Evolutionary conservation across 306 rosid genomes (phyloP).

Genomic region (Lathyrus tuberosus): DNA sequence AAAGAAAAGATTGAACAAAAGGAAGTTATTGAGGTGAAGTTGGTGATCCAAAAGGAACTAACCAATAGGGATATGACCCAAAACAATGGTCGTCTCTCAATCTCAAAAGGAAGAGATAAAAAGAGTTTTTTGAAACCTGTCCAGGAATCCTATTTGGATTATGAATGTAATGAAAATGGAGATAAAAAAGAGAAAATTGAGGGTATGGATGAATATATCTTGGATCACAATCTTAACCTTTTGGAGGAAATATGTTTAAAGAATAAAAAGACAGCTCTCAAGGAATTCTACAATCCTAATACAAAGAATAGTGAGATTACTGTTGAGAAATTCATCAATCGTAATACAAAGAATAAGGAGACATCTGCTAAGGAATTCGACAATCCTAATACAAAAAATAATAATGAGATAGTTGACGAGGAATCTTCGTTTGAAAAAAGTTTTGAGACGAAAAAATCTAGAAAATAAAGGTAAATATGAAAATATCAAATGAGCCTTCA

Average conservation of each 20-base stretch:
- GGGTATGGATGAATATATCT: not conserved
- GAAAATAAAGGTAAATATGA: not conserved
- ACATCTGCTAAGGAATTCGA: no score
- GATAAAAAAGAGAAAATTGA: no score
- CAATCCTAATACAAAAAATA: no score
- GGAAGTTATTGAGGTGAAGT: not conserved
- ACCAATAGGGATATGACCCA: not conserved
- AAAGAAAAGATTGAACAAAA: slow-evolving; percentile 5
- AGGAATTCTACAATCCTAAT: not conserved
- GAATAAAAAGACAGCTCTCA: no score
- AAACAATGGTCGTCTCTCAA: not conserved
- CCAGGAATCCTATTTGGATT: not conserved
- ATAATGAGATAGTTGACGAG: no score
- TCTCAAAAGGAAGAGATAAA: not conserved
- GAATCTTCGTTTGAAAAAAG: no score
- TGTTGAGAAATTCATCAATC: not conserved
- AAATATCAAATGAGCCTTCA: not conserved
- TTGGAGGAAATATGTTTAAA: no score
- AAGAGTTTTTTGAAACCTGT: not conserved
- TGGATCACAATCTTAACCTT: not conserved
- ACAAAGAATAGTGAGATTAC: not conserved
- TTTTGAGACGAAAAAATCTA: not conserved
- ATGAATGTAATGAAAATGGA: not conserved
- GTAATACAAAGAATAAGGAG: no score
- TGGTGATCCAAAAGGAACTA: not conserved